Evolutionary conservation across 2,329 filamentous ascomycete species (phyloP).

Genomic region (Cladophialophora psammophila): DNA sequence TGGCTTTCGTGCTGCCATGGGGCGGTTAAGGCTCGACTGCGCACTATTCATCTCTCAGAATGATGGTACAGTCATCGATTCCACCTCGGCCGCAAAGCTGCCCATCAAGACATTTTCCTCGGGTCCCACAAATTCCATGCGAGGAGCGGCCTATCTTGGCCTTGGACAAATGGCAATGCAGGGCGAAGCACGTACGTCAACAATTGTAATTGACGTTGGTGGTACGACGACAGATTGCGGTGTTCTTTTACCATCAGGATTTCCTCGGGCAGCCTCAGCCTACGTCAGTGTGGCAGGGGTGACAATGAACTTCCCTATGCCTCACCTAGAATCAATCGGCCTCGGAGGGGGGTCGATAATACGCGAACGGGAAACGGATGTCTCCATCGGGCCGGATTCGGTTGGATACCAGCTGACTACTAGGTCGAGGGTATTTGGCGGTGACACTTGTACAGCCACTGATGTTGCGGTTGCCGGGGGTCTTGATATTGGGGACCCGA

Average conservation of each 20-base stretch:
- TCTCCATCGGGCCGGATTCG: constrained; percentile 62
- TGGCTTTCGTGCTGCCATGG: constrained; percentile 63
- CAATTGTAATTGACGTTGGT: constrained; percentile 66
- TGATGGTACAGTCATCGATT: constrained; percentile 65
- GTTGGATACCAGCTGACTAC: constrained; percentile 61
- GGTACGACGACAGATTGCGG: constrained; percentile 67
- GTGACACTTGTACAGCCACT: constrained; percentile 60
- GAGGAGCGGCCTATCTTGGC: constrained; percentile 67
- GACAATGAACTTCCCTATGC: constrained; percentile 65
- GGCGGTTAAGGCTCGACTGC: constrained; percentile 58
- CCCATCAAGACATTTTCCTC: constrained; percentile 70
- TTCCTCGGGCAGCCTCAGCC: constrained; percentile 65
- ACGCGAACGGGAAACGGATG: constrained; percentile 41
- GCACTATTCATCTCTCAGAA: constrained; percentile 70
- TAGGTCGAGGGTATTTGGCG: constrained; percentile 62
- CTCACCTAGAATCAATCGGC: constrained; percentile 63
- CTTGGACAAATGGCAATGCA: constrained; percentile 53
- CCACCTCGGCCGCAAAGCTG: constrained; percentile 59
- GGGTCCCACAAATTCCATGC: constrained; percentile 70
- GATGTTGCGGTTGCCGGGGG: constrained; percentile 54
- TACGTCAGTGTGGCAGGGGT: constrained; percentile 67
- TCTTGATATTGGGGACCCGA: constrained; percentile 37
- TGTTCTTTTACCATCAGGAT: constrained; percentile 63
- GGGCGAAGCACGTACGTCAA: constrained; percentile 35
- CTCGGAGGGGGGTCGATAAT: constrained; percentile 63